A percentile compares a stretch with the other conserved stretches of the same genome.
Evolutionary conservation across 345 rosid genomes (phyloP).

Genomic region (Arabidopsis suecica): DNA sequence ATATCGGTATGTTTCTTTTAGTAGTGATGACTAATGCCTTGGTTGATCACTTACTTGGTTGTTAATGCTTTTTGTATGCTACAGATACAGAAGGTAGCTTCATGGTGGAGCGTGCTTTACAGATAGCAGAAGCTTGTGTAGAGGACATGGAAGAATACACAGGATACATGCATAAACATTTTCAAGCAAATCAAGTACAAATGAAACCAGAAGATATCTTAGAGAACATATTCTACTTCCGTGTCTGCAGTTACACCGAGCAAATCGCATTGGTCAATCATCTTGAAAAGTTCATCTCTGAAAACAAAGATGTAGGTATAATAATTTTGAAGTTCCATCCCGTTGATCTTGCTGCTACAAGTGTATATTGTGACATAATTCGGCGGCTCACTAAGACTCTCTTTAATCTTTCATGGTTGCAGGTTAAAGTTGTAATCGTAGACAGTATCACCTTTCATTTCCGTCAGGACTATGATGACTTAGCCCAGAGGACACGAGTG

Average conservation of each 20-base stretch:
- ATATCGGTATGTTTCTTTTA: slow-evolving; percentile 61
- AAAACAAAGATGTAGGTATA: slow-evolving; percentile 73
- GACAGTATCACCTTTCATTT: slow-evolving; percentile 95
- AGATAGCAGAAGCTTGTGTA: slow-evolving; percentile 79
- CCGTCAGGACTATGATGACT: slow-evolving; percentile 95
- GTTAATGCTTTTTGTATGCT: slow-evolving; percentile 19
- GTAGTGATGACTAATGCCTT: not conserved
- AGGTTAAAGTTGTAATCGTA: slow-evolving; percentile 82
- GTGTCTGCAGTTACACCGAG: slow-evolving; percentile 88
- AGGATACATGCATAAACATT: slow-evolving; percentile 56
- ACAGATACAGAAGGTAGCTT: slow-evolving; percentile 97
- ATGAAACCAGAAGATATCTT: slow-evolving; percentile 68
- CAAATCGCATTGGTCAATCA: slow-evolving; percentile 80
- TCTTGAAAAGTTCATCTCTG: slow-evolving; percentile 77
- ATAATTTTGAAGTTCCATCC: not conserved
- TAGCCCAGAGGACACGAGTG: slow-evolving; percentile 75
- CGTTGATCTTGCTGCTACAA: not conserved
- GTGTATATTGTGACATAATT: not conserved
- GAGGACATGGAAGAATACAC: slow-evolving; percentile 72
- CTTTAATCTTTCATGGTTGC: slow-evolving; percentile 18
- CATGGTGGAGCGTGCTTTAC: slow-evolving; percentile 90
- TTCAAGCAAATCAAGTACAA: slow-evolving; percentile 52
- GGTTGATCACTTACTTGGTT: not conserved
- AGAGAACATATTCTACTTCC: slow-evolving; percentile 79
- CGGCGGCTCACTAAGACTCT: not conserved